Evolutionary conservation across 2,329 filamentous ascomycete genomes (phyloP).

Genomic region (Phaeosphaeria sp.): DNA sequence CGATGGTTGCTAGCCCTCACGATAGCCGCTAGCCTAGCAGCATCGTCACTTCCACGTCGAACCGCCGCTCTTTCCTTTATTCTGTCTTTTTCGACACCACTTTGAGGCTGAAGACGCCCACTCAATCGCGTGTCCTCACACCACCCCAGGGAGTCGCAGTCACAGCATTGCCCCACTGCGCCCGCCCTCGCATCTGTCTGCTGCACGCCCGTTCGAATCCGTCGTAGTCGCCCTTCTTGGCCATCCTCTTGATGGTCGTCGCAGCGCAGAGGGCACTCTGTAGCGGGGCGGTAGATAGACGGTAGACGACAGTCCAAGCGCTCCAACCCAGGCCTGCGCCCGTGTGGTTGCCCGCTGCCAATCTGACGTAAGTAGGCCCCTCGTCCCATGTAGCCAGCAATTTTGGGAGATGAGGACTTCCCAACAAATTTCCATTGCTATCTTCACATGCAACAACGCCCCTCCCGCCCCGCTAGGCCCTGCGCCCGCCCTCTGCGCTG

Average conservation of each 20-base stretch:
- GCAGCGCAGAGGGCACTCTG: neutral
- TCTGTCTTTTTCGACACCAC: neutral
- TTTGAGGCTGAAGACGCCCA: neutral
- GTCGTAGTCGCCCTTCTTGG: neutral
- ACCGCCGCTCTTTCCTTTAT: neutral
- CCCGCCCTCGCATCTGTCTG: neutral
- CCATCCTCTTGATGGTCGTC: neutral
- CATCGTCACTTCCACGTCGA: neutral
- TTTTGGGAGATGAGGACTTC: neutral
- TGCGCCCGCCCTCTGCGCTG: neutral
- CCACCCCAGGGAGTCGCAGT: neutral
- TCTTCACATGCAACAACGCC: slow-evolving; percentile 2
- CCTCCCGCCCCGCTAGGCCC: slow-evolving; percentile 3
- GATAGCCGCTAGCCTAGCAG: neutral
- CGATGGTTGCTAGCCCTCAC: neutral
- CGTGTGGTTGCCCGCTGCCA: neutral
- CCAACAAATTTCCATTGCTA: slow-evolving; percentile 1
- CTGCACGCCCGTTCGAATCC: neutral
- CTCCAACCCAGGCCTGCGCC: neutral
- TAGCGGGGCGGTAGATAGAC: neutral
- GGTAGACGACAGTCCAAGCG: neutral
- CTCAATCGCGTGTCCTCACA: neutral
- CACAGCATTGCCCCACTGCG: neutral
- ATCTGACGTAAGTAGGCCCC: slow-evolving; percentile 1
- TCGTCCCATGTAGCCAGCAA: neutral